These are phyloP conservation scores for Calonectria pauciramosa DNA, from an alignment of 2,329 filamentous ascomycete species.

Conservation along the genomic window DNA sequence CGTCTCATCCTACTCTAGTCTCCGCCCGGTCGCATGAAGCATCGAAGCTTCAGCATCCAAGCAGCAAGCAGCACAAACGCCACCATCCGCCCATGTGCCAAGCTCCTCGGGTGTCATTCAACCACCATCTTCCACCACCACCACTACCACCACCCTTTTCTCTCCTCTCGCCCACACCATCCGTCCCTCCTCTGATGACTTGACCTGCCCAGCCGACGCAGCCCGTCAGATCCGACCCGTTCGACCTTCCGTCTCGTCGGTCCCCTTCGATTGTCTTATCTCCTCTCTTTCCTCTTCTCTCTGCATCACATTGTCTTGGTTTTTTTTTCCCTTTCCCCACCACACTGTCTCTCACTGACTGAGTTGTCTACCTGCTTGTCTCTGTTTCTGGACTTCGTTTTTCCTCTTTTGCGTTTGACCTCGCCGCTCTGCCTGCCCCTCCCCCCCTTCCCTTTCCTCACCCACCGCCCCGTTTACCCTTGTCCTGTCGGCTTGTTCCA, in stretches of 20 bases:
- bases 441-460: not conserved
- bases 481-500: not conserved
- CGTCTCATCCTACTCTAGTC: not conserved
- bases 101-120: slow-evolving; percentile 8
- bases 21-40: not conserved
- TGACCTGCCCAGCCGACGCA: not conserved
- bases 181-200: not conserved
- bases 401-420: not conserved
- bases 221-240: slow-evolving; percentile 13
- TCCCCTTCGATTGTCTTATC: not conserved
- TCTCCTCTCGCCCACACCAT: not conserved
- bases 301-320: not conserved
- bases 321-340: not conserved
- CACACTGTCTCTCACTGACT: slow-evolving; percentile 6
- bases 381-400: slow-evolving; percentile 1
- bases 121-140: slow-evolving; percentile 1
- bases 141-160: not conserved
- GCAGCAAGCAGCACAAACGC: not conserved
- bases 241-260: not conserved
- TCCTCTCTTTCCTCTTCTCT: slow-evolving; percentile 13
- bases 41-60: not conserved
- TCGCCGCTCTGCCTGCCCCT: not conserved
- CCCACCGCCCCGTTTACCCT: not conserved
- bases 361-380: not conserved
- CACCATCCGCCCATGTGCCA: slow-evolving; percentile 8